Percentiles rank a stretch among this genome's conserved stretches.
phyloP scores from a whole-genome alignment of 768 basidiomycete species.

The Collybia sp. region DNA sequence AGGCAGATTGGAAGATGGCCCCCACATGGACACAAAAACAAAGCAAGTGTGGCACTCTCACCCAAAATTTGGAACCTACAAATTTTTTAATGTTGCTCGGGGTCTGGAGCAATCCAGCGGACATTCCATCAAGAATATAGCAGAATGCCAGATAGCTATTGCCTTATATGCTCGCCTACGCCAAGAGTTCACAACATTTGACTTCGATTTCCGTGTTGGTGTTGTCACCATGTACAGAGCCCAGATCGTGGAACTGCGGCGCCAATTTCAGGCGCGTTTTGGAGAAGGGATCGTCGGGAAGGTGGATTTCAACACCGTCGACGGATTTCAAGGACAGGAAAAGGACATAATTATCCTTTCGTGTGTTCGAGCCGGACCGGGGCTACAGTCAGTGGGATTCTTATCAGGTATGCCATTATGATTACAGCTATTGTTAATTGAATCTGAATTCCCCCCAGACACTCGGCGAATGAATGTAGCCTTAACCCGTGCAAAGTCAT shows the following conservation, averaged over 20 bases:
- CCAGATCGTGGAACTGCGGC: constrained; percentile 73
- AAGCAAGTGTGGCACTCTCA: constrained; percentile 81
- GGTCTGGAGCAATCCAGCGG: constrained; percentile 64
- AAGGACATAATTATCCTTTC: constrained; percentile 98
- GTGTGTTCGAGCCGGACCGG: constrained; percentile 89
- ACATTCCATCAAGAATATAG: constrained; percentile 71
- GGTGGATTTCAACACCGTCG: constrained; percentile 95
- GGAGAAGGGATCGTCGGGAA: constrained; percentile 63
- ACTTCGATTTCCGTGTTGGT: constrained; percentile 39
- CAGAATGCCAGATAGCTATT: constrained; percentile 73
- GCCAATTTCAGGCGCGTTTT: constrained; percentile 65
- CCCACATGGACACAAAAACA: constrained; percentile 82
- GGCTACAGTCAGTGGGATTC: constrained; percentile 83
- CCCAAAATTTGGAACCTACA: constrained; percentile 77
- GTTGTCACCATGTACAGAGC: constrained; percentile 95
- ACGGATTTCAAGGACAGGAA: constrained; percentile 99
- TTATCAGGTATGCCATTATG: constrained; percentile 53
- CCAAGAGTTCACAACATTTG: constrained; percentile 51
- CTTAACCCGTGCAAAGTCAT: constrained; percentile 92
- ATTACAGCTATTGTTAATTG: neutral
- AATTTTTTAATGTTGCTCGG: constrained; percentile 76
- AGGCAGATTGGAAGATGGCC: constrained; percentile 77
- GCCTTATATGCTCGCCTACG: constrained; percentile 70
- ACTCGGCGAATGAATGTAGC: constrained; percentile 97
- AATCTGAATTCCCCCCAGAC: constrained; percentile 48